A percentile compares a stretch with the other conserved stretches of the same genome.
These are phyloP conservation scores for Moniliella sp. DNA, from an alignment of 1,284 basidiomycete species.

Conservation along the genomic window DNA sequence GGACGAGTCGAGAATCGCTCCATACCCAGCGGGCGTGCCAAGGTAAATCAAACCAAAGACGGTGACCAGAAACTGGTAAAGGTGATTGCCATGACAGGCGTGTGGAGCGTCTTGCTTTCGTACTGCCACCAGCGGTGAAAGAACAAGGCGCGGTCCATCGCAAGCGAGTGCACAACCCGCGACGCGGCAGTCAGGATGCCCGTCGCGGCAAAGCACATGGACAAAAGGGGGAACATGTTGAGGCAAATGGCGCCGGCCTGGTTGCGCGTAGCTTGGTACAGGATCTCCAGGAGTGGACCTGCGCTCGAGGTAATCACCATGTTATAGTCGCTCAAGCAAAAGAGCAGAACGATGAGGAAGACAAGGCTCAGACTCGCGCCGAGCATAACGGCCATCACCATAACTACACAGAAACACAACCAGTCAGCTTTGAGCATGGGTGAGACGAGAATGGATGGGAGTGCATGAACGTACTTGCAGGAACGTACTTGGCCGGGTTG, in stretches of 20 bases:
- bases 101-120: too few relatives aligned
- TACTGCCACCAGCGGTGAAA: constrained; percentile 39
- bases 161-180: constrained; percentile 50
- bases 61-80: constrained; percentile 40
- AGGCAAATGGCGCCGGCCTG: constrained; percentile 46
- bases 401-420: too few relatives aligned
- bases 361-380: constrained; percentile 44
- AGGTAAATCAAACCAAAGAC: constrained; percentile 36
- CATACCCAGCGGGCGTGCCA: constrained; percentile 40
- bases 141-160: constrained; percentile 48
- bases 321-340: constrained; percentile 44
- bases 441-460: too few relatives aligned
- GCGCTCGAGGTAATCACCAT: constrained; percentile 41
- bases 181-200: constrained; percentile 40
- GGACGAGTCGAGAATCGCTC: constrained; percentile 36
- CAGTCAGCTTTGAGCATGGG: too few relatives aligned
- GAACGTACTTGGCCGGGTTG: constrained; percentile 42
- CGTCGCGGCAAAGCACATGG: constrained; percentile 32
- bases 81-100: constrained; percentile 40
- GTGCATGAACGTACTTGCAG: too few relatives aligned
- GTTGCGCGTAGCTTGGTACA: constrained; percentile 46
- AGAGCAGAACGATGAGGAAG: constrained; percentile 49
- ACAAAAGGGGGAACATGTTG: constrained; percentile 34
- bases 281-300: constrained; percentile 47
- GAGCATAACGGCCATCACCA: constrained; percentile 46